phyloP scores from a whole-genome alignment of 2,329 filamentous ascomycete species.

The Epichloe typhina region DNA sequence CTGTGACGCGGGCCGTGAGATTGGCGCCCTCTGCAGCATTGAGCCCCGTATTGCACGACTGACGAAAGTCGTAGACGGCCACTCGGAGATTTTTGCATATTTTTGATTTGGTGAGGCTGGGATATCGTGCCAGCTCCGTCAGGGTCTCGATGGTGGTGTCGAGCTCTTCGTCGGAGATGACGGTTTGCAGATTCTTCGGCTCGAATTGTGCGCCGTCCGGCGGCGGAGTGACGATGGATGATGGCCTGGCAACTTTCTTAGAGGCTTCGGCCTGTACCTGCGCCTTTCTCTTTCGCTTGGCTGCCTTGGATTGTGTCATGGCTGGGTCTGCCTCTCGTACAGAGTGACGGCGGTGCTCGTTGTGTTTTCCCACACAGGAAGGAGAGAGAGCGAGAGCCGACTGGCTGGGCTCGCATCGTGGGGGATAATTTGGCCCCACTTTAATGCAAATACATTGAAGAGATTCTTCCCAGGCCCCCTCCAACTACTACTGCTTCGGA shows the following conservation, averaged over 20 bases:
- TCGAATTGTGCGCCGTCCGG: slow-evolving; percentile 24
- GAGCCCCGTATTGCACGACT: slow-evolving; percentile 53
- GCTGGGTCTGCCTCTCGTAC: neutral
- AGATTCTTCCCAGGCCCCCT: no score
- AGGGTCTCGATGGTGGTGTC: slow-evolving; percentile 56
- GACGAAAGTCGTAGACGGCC: slow-evolving; percentile 55
- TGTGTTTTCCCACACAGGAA: neutral
- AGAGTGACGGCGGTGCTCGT: neutral
- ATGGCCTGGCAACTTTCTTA: slow-evolving; percentile 26
- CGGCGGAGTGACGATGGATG: slow-evolving; percentile 19
- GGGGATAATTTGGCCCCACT: no score
- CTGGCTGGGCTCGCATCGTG: no score
- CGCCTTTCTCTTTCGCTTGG: slow-evolving; percentile 31
- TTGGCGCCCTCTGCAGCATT: slow-evolving; percentile 47
- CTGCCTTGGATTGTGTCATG: slow-evolving; percentile 24
- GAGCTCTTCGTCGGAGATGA: slow-evolving; percentile 51
- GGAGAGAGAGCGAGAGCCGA: no score
- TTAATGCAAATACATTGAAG: no score
- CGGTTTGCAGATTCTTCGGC: slow-evolving; percentile 36
- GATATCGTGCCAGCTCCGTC: slow-evolving; percentile 42
- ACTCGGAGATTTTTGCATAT: slow-evolving; percentile 52
- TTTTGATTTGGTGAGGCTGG: slow-evolving; percentile 53
- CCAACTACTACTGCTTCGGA: no score
- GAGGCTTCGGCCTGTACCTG: slow-evolving; percentile 20
- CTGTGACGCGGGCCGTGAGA: slow-evolving; percentile 53